Base-by-base conservation (phyloP, 2,329 filamentous ascomycete genomes). In the Zymoseptoria ardabiliae region DNA sequence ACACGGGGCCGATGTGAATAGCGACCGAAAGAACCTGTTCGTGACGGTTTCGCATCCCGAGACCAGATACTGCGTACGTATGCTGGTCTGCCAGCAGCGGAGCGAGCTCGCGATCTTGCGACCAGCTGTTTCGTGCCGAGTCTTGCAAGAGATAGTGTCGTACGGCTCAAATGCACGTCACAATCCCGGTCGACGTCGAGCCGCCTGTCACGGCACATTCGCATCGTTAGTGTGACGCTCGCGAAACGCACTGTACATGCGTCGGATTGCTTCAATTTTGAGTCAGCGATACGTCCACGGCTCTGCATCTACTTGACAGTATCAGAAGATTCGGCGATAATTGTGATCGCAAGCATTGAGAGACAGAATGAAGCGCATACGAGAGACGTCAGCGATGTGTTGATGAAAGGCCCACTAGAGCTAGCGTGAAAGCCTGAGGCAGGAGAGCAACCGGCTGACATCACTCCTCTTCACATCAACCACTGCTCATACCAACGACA, bases 81-180 rank as follows among this genome's bases (percentile, higher is more conserved):
- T 13, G n/a, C 35, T 45, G 35, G 6, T 17, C 11, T 45, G 35
- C 35, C 35, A 45, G 35, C 35, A 45, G 17, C 17, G 17, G 13
- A 17, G 35, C 5, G 13, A 45, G 35, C n/a, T 13, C 35, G 35
- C 35, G 17, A 45, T n/a, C 35, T 45, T 6, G 35, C 35, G 35
- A n/a, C 11, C 11, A 17, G 35, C 35, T n/a, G 35, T 45, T 45
- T n/a, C 35, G 17, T 45, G 35, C 35, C 17, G 35, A 41, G 35
- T 17, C 35, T 41, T 17, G 25, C 50, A 30, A 13, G 13, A 21
- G 53, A 28, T 55, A 28, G 57, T 51, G 23, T 53, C 55, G 10
- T 30, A 49, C 49, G 49, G 22, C 21, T 20, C 48, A 48, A 48
- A 35, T 60, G 58, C 61, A 62, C 61, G 61, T 59, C 59, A 62